phyloP scores from a whole-genome alignment of 1,284 basidiomycete species.

The Xerocomus nothofagi region DNA sequence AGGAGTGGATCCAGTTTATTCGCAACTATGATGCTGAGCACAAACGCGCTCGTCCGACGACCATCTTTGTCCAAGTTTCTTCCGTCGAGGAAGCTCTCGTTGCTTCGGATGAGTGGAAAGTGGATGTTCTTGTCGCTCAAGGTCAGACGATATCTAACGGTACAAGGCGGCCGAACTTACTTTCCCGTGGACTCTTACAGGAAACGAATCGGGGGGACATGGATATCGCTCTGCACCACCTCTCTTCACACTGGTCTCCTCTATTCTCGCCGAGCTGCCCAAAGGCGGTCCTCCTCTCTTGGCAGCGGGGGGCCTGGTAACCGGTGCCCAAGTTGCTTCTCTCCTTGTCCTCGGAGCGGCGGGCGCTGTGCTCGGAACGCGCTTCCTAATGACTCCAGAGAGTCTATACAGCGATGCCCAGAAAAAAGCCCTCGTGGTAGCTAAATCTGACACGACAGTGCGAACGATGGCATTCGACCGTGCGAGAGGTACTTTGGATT shows the following conservation, averaged over 20 bases:
- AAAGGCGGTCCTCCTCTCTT: constrained; percentile 52
- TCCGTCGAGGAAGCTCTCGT: constrained; percentile 56
- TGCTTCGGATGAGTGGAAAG: constrained; percentile 61
- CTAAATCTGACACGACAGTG: constrained; percentile 49
- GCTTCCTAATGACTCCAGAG: constrained; percentile 69
- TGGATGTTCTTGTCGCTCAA: constrained; percentile 75
- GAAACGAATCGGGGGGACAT: constrained; percentile 76
- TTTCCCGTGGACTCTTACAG: constrained; percentile 38
- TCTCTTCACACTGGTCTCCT: constrained; percentile 57
- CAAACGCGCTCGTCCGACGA: constrained; percentile 43
- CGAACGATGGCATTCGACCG: constrained; percentile 69
- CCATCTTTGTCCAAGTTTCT: constrained; percentile 62
- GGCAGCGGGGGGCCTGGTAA: constrained; percentile 54
- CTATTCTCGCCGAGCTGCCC: constrained; percentile 48
- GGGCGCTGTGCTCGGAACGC: constrained; percentile 69
- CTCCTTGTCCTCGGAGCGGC: constrained; percentile 63
- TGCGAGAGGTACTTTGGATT: constrained; percentile 56
- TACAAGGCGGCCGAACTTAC: constrained; percentile 5
- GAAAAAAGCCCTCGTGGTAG: constrained; percentile 54
- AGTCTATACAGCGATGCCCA: constrained; percentile 57
- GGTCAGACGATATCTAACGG: constrained; percentile 40
- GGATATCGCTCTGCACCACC: constrained; percentile 57
- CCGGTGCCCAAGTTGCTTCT: constrained; percentile 62
- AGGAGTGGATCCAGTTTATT: constrained; percentile 59
- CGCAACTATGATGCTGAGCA: constrained; percentile 49